These are phyloP conservation scores for Macrophomina pseudophaseolina DNA, from an alignment of 2,329 filamentous ascomycete species.

Conservation along the genomic window DNA sequence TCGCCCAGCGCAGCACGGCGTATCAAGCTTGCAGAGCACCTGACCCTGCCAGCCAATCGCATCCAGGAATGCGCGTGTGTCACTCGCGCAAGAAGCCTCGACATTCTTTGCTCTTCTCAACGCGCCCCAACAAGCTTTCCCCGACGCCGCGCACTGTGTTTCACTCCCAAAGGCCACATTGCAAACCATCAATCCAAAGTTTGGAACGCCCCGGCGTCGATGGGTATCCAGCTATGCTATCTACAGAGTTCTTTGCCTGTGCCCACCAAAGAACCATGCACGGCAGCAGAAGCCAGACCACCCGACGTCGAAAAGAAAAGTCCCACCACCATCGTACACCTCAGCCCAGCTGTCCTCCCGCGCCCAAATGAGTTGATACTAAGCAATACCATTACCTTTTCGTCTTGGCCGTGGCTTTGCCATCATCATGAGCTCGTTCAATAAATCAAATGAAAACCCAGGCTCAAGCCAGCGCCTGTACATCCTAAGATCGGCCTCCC, in stretches of 20 bases:
- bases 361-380: constrained; percentile 1
- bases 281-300: not conserved
- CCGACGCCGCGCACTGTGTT: not conserved
- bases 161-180: not conserved
- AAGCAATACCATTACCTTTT: constrained; percentile 24
- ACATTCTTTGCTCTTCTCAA: not conserved
- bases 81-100: not conserved
- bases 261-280: not conserved
- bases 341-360: not conserved
- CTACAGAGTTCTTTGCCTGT: constrained; percentile 10
- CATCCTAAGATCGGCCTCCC: not conserved
- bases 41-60: not conserved
- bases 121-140: constrained; percentile 4
- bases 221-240: constrained; percentile 21
- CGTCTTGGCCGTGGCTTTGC: constrained; percentile 21
- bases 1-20: constrained; percentile 16
- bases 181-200: too few relatives aligned
- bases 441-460: not conserved
- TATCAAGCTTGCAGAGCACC: constrained; percentile 22
- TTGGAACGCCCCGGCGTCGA: not conserved
- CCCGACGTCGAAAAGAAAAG: constrained; percentile 1
- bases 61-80: not conserved
- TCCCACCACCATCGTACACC: not conserved
- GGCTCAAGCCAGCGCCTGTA: constrained; percentile 3
- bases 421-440: constrained; percentile 14